These are phyloP conservation scores for Plasmodium gallinaceum DNA, from an alignment of 169 alveolate species.

Conservation along the genomic window DNA sequence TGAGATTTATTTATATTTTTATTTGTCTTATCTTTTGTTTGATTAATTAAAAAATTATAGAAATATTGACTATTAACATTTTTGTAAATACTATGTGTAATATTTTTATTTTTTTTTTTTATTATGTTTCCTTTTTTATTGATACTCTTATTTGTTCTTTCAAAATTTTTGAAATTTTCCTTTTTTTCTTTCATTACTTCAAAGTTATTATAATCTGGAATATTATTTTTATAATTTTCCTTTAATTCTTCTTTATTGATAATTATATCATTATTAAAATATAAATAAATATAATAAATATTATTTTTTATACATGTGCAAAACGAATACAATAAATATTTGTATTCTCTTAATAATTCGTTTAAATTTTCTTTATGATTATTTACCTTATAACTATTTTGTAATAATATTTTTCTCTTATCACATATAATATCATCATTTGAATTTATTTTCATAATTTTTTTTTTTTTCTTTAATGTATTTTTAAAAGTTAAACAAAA, in stretches of 20 bases:
- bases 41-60: too few species aligned
- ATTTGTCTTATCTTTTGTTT: too few species aligned
- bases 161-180: background rate
- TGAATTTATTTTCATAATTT: background rate
- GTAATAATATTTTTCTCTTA: too few species aligned
- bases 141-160: background rate
- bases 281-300: conserved; percentile 57
- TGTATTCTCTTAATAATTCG: conserved; percentile 33
- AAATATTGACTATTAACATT: too few species aligned
- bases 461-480: background rate
- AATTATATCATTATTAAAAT: conserved; percentile 59
- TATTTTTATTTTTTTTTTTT: background rate
- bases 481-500: background rate
- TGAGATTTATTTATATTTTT: too few species aligned
- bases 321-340: conserved; percentile 50
- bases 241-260: background rate
- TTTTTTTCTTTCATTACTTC: background rate
- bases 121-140: background rate
- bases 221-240: background rate
- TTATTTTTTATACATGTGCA: conserved; percentile 38
- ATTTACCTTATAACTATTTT: too few species aligned
- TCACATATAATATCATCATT: too few species aligned
- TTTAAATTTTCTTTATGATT: background rate
- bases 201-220: background rate
- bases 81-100: background rate